Base-by-base conservation (phyloP, 2,329 filamentous ascomycete species). In the Arachnomyces sp. region DNA sequence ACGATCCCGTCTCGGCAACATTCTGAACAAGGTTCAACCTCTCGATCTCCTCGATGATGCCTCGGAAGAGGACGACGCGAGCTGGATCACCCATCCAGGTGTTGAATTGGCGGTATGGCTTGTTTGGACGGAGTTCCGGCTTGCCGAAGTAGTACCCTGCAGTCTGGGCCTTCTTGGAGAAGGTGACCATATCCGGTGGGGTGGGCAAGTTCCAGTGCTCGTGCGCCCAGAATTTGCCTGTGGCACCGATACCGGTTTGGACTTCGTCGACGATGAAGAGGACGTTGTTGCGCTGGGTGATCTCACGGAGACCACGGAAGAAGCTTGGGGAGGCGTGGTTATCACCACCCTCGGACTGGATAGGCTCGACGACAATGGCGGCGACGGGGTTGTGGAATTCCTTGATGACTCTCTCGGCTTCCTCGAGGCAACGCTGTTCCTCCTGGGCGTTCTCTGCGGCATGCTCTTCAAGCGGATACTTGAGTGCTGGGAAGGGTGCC, bases 1-100 rank as follows among this genome's bases (percentile, higher is more conserved):
- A 92, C 52, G 82, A 77, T 45, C 88, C 88, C 11, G 86, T 82
- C 43, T 68, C 66, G 28, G 84, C 84, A 2, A 89, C 94, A 65
- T 87, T 73, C 57, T 77, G 71, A 38, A 94, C 85, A n/a, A 94
- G 74, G 54, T 82, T 76, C 42, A 84, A 71, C 37, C 78, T 71
- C 64, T 87, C 71, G 42, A 94, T 81, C 68, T 94, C 87, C 43
- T 84, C 67, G 58, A 90, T 77, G 66, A 94, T 94, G 56, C 79
- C 82, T 48, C 84, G 79, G 81, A 93, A 94, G 50, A 94, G 74
- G 44, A 94, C 70, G 12, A 84, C 86, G 44, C 86, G 81, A 11
- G 83, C 81, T 12, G 88, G 88, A 67, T 94, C 88, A 55, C 88
- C 88, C 82, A 94, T 93, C 88, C 88, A 94, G 36, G 87, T 94